A percentile compares a stretch with the other conserved stretches of the same genome.
Evolutionary conservation across 73 alveolate species (phyloP).

Genomic region (Symbiodinium natans): DNA sequence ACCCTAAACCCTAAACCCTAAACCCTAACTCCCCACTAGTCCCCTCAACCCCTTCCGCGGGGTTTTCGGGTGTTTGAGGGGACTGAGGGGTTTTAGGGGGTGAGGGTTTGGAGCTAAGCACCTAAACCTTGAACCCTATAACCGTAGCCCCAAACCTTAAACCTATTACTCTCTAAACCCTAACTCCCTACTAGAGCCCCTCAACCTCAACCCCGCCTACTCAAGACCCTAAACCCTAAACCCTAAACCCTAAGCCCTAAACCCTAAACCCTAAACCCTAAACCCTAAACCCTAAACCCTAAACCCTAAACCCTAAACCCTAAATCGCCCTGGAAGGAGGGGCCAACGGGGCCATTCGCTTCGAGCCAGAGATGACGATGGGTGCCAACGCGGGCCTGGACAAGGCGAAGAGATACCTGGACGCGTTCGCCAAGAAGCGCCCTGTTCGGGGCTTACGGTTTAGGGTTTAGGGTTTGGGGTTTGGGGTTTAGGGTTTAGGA

Average conservation of each 20-base stretch:
- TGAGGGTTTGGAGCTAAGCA: no score
- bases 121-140: neutral
- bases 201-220: no score
- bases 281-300: neutral
- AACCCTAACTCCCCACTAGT: neutral
- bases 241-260: neutral
- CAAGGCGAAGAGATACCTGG: slow-evolving; percentile 38
- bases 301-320: neutral
- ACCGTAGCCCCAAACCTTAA: neutral
- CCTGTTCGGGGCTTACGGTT: no score
- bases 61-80: no score
- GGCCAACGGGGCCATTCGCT: slow-evolving; percentile 36
- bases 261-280: neutral
- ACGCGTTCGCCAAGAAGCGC: neutral
- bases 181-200: neutral
- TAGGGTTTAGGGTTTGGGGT: no score
- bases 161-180: neutral
- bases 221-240: no score
- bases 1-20: neutral
- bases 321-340: neutral
- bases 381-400: slow-evolving; percentile 30
- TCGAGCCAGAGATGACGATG: slow-evolving; percentile 4
- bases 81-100: no score
- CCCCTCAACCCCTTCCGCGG: no score
- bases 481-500: no score